phyloP scores from a whole-genome alignment of 73 alveolate species.

The Paramecium sexaurelia region DNA sequence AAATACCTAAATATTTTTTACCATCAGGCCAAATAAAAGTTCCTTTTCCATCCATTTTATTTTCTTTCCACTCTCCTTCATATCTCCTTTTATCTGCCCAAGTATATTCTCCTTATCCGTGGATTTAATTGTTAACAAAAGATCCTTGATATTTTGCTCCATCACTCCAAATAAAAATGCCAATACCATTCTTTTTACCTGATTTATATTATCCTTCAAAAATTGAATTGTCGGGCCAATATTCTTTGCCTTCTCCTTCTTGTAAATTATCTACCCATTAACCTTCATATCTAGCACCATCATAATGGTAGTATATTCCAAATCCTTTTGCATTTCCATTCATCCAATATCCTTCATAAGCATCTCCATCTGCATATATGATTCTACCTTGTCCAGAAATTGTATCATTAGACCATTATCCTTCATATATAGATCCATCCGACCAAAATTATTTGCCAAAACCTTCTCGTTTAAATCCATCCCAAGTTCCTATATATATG shows the following conservation, averaged over 20 bases:
- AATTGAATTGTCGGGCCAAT: constrained; percentile 78
- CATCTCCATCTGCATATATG: constrained; percentile 48
- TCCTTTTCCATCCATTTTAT: constrained; percentile 80
- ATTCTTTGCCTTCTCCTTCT: constrained; percentile 79
- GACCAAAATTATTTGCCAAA: constrained; percentile 74
- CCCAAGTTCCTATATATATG: constrained; percentile 76
- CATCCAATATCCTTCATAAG: constrained; percentile 65
- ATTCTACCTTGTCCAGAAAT: constrained; percentile 10
- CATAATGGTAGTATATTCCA: constrained; percentile 65
- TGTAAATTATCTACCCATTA: constrained; percentile 72
- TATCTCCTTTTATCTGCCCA: constrained; percentile 78
- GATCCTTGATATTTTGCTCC: constrained; percentile 77
- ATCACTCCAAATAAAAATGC: constrained; percentile 64
- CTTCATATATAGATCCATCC: constrained; percentile 83
- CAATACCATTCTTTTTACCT: constrained; percentile 72
- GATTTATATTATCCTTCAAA: constrained; percentile 74
- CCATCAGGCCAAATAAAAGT: constrained; percentile 76
- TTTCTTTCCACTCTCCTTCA: constrained; percentile 76
- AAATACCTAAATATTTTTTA: constrained; percentile 70
- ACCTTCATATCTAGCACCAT: constrained; percentile 75
- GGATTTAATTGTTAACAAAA: constrained; percentile 68
- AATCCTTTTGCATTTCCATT: constrained; percentile 70
- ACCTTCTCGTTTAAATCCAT: constrained; percentile 69
- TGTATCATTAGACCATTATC: not conserved
- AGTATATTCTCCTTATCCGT: constrained; percentile 78